Base-by-base conservation (phyloP, 2,329 filamentous ascomycete genomes). In the Cladobotryum mycophilum region DNA sequence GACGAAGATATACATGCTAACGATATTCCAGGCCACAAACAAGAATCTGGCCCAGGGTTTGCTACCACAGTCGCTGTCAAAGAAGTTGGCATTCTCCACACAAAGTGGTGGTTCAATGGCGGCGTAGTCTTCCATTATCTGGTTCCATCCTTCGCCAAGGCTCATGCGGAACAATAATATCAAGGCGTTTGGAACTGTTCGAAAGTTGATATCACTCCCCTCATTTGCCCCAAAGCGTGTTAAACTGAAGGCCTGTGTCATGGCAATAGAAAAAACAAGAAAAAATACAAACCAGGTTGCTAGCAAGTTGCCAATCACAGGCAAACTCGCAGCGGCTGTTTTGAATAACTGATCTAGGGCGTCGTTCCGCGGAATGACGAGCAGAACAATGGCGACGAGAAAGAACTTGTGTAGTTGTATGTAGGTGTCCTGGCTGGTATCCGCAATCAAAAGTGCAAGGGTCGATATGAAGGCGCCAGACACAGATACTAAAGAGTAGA, bases 1-100 rank as follows among this genome's bases (percentile, higher is more conserved):
- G 64, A 97, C 92, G 63, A 99, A 99, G 62, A 99, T 95, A 71
- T 99, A 99, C 93, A 99, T 99, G 86, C 92, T 97, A 69, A 99
- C 80, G 61, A 99, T 92, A 73, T 99, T 99, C 93, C 93, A 99
- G 4, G 86, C 82, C 52, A 97, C 90, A 73, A 99, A 99, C 9
- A 99, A 76, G 34, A 84, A 82, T 47, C 90, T 80, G 7, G 93
- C 90, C 90, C 93, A 99, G 37, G 83, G 80, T 46, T 84, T 80
- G 70, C 92, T 96, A 52, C 93, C 93, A 63, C 93, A 99, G 69
- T 99, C 95, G 61, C 89, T 93, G 40, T 88, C 74, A 61, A 90
- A 92, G 68, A 96, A 96, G 37, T 78, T 78, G 1, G 72, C 63
- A 35, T 78, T 78, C 17, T 84, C 76, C 1, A 91, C 89, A 69